Percentiles rank a stretch among this genome's conserved stretches.
Evolutionary conservation across 768 basidiomycete genomes (phyloP).

Genomic region (Mycena floridula): DNA sequence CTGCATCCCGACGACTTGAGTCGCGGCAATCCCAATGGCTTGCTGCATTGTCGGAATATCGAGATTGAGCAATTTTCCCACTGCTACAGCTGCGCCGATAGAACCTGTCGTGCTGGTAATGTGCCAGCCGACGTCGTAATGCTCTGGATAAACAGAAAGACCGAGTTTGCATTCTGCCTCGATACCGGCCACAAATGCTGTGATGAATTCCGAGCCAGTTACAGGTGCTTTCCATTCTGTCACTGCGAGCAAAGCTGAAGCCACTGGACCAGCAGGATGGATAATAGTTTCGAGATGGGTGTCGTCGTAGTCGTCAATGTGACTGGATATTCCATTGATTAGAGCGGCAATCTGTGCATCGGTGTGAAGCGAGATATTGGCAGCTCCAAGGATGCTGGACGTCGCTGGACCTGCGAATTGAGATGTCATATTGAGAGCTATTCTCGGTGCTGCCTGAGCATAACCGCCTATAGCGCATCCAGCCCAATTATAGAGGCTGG

Average conservation of each 20-base stretch:
- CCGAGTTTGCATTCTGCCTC: conserved; percentile 19
- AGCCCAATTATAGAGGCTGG: conserved; percentile 19
- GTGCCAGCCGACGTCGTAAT: conserved; percentile 21
- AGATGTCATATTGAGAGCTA: conserved; percentile 10
- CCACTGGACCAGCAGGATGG: conserved; percentile 17
- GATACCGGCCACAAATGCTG: conserved; percentile 16
- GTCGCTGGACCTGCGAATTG: too few relatives aligned
- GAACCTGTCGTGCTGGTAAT: conserved; percentile 18
- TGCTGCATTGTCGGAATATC: conserved; percentile 14
- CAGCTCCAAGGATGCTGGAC: too few relatives aligned
- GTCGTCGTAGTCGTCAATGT: conserved; percentile 20
- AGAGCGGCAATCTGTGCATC: conserved; percentile 16
- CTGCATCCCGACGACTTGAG: conserved; percentile 18
- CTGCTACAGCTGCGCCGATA: conserved; percentile 18
- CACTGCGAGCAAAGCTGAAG: conserved; percentile 14
- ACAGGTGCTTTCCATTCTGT: conserved; percentile 13
- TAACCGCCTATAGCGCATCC: conserved; percentile 18
- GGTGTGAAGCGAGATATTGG: conserved; percentile 2
- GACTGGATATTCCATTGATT: conserved; percentile 18
- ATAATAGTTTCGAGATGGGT: conserved; percentile 18
- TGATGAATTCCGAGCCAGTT: conserved; percentile 12
- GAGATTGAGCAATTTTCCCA: conserved; percentile 14
- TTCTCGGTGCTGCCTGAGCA: conserved; percentile 12
- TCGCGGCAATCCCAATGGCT: conserved; percentile 17
- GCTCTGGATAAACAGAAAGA: conserved; percentile 14